Evolutionary conservation across 768 basidiomycete genomes (phyloP).

Genomic region (Suillus subaureus): DNA sequence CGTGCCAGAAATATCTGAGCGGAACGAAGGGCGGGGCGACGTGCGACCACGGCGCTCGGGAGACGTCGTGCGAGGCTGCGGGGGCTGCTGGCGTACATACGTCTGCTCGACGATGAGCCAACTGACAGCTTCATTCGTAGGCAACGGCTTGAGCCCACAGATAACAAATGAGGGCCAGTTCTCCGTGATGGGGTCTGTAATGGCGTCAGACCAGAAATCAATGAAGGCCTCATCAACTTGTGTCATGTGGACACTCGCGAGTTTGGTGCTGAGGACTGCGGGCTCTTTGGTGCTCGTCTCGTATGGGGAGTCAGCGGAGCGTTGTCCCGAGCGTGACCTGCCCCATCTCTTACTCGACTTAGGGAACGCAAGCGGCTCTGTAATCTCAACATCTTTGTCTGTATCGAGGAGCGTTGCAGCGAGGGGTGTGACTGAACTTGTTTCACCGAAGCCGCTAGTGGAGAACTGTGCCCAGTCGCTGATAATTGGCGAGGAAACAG

Average conservation of each 20-base stretch:
- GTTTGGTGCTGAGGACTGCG: constrained; percentile 35
- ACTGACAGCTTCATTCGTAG: constrained; percentile 36
- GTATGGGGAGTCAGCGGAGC: constrained; percentile 22
- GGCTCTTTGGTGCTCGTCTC: constrained; percentile 15
- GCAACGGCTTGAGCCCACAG: constrained; percentile 59
- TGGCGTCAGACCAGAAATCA: constrained; percentile 79
- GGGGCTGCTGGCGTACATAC: constrained; percentile 42
- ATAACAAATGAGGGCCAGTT: constrained; percentile 72
- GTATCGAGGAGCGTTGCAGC: constrained; percentile 59
- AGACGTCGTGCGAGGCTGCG: constrained; percentile 26
- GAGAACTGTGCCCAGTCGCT: constrained; percentile 75
- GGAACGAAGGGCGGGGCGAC: constrained; percentile 47
- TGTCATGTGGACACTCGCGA: constrained; percentile 44
- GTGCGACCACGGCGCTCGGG: constrained; percentile 34
- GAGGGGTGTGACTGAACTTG: constrained; percentile 40
- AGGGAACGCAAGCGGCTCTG: constrained; percentile 38
- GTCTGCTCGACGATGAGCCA: constrained; percentile 75
- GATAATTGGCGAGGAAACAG: constrained; percentile 27
- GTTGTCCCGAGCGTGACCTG: constrained; percentile 28
- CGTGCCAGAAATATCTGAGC: constrained; percentile 46
- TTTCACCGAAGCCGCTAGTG: constrained; percentile 57
- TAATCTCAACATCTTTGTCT: constrained; percentile 63
- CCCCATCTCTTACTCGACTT: constrained; percentile 37
- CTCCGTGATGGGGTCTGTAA: constrained; percentile 66
- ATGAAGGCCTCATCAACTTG: constrained; percentile 80